Percentiles rank a stretch among this genome's conserved stretches.
phyloP scores from a whole-genome alignment of 148 eudicot genomes.

The Camellia lanceoleosa region DNA sequence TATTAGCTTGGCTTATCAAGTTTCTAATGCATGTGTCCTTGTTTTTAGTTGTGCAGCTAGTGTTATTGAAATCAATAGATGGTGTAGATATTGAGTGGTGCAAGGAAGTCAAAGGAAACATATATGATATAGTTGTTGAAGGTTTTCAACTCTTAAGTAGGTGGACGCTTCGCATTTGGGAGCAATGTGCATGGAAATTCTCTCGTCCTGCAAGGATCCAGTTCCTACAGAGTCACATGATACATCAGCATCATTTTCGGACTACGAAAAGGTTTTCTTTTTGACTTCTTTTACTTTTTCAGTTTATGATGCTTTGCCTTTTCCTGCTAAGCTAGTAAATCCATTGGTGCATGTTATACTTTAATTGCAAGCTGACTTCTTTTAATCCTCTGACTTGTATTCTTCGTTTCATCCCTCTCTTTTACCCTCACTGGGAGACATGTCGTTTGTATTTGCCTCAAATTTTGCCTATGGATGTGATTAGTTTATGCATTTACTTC shows the following conservation, averaged over 20 bases:
- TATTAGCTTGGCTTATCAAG: not conserved
- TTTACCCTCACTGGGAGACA: too few relatives aligned
- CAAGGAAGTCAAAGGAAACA: slow-evolving; percentile 94
- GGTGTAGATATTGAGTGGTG: slow-evolving; percentile 93
- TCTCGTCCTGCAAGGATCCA: slow-evolving; percentile 93
- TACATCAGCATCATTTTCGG: slow-evolving; percentile 59
- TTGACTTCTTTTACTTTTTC: not conserved
- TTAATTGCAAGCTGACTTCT: too few relatives aligned
- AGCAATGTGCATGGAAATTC: slow-evolving; percentile 98
- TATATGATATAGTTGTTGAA: slow-evolving; percentile 97
- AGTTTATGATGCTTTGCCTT: too few relatives aligned
- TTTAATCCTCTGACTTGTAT: too few relatives aligned
- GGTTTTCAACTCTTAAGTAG: slow-evolving; percentile 95
- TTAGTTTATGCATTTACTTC: too few relatives aligned
- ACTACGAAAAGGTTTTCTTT: slow-evolving; percentile 82
- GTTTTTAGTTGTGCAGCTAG: slow-evolving; percentile 53
- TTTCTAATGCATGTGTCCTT: slow-evolving; percentile 1
- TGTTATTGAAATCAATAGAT: slow-evolving; percentile 70
- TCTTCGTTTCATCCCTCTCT: too few relatives aligned
- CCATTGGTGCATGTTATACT: not conserved
- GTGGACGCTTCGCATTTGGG: slow-evolving; percentile 99
- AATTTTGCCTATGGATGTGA: too few relatives aligned
- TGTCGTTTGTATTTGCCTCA: too few relatives aligned
- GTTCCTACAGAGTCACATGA: slow-evolving; percentile 51
- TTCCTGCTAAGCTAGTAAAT: not conserved